Conservation (phyloP, 495 filamentous ascomycete genomes). For the Daldinia bambusicola region DNA sequence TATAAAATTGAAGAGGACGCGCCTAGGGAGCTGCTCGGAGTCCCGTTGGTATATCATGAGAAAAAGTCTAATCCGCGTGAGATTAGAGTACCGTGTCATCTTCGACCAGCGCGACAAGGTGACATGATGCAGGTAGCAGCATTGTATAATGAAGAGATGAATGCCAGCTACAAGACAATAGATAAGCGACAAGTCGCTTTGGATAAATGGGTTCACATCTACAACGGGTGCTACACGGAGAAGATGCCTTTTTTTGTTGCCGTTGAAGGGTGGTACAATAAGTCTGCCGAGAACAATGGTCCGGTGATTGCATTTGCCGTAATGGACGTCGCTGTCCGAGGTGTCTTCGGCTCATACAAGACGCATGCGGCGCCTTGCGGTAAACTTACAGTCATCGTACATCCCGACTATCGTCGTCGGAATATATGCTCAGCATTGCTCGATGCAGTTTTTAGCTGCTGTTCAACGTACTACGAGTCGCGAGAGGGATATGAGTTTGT, state of each 20-base stretch:
- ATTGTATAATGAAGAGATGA: slow-evolving; percentile 55
- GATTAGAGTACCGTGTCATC: slow-evolving; percentile 46
- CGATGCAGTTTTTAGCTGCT: slow-evolving; percentile 48
- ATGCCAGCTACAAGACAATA: slow-evolving; percentile 43
- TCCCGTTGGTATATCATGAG: background rate
- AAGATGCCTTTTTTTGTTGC: slow-evolving; percentile 57
- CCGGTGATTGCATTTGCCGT: slow-evolving; percentile 53
- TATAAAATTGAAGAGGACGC: background rate
- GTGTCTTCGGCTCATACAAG: slow-evolving; percentile 27
- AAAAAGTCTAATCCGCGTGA: slow-evolving; percentile 18
- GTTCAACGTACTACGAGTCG: slow-evolving; percentile 41
- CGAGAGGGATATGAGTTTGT: slow-evolving; percentile 46
- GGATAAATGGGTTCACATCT: slow-evolving; percentile 39
- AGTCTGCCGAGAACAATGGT: background rate
- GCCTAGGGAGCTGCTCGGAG: background rate
- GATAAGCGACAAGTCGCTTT: slow-evolving; percentile 47
- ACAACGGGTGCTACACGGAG: slow-evolving; percentile 26
- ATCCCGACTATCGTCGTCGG: slow-evolving; percentile 48
- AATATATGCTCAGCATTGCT: slow-evolving; percentile 52
- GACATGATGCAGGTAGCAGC: slow-evolving; percentile 46
- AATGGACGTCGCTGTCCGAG: slow-evolving; percentile 22
- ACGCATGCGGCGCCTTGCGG: slow-evolving; percentile 26
- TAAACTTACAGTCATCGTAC: slow-evolving; percentile 51
- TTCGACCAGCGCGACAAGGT: slow-evolving; percentile 47
- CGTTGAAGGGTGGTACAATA: slow-evolving; percentile 37